Evolutionary conservation across 345 rosid genomes (phyloP).

Genomic region (Euphorbia peplus): DNA sequence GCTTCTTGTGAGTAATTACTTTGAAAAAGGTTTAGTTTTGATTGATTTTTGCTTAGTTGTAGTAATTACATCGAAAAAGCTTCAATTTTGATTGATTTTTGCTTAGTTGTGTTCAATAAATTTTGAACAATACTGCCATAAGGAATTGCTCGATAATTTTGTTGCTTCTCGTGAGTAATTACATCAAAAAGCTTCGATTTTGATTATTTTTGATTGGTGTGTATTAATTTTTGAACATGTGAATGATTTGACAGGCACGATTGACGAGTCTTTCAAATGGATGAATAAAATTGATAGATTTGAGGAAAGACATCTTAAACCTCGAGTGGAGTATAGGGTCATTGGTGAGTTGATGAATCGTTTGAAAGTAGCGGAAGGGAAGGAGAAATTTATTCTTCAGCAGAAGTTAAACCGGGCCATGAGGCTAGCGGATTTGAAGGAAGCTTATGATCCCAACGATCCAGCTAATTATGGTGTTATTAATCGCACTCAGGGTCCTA

Average conservation of each 20-base stretch:
- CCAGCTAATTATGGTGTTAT: conserved; percentile 75
- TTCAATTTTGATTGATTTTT: too few relatives aligned
- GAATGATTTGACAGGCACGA: conserved; percentile 45
- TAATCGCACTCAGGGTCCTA: conserved; percentile 40
- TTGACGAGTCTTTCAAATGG: conserved; percentile 73
- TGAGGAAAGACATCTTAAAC: conserved; percentile 74
- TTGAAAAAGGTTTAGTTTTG: not conserved
- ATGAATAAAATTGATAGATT: conserved; percentile 76
- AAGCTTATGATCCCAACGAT: conserved; percentile 81
- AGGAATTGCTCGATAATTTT: too few relatives aligned
- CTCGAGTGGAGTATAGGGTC: conserved; percentile 74
- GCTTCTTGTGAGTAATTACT: conserved; percentile 42
- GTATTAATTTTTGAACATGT: not conserved
- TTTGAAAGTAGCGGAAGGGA: conserved; percentile 78
- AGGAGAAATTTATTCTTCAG: conserved; percentile 81
- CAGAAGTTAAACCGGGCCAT: conserved; percentile 84
- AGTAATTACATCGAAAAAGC: too few relatives aligned
- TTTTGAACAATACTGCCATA: too few relatives aligned
- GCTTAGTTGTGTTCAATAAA: too few relatives aligned
- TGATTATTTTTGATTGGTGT: not conserved
- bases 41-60: not conserved
- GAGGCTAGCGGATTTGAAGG: conserved; percentile 83
- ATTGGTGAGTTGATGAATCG: conserved; percentile 88
- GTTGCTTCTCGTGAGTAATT: conserved; percentile 41
- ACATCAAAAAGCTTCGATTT: not conserved